Evolutionary conservation across 306 rosid species (phyloP).

Genomic region (Lathyrus aphaca): DNA sequence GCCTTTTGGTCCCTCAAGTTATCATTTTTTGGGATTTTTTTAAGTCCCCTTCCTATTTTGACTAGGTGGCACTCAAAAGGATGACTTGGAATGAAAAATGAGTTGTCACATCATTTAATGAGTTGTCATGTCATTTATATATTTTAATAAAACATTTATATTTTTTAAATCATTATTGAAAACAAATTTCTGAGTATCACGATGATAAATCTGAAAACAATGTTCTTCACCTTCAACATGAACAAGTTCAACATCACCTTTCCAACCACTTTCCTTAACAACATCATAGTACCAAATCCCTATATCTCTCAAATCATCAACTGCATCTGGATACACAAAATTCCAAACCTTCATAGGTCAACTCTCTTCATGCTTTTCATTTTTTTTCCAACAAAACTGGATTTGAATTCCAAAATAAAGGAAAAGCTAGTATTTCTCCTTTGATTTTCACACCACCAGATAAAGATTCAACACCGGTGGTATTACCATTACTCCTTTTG

Average conservation of each 20-base stretch:
- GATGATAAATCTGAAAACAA: slow-evolving; percentile 44
- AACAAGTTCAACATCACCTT: slow-evolving; percentile 49
- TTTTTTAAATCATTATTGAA: no score
- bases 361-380: slow-evolving; percentile 36
- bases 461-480: slow-evolving; percentile 31
- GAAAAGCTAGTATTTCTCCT: slow-evolving; percentile 42
- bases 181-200: slow-evolving; percentile 42
- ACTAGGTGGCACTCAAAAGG: no score
- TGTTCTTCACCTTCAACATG: slow-evolving; percentile 50
- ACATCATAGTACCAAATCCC: slow-evolving; percentile 47
- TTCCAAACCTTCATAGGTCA: slow-evolving; percentile 38
- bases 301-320: slow-evolving; percentile 50
- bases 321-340: slow-evolving; percentile 47
- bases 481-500: slow-evolving; percentile 68
- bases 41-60: no score
- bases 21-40: no score
- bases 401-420: slow-evolving; percentile 51
- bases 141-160: no score
- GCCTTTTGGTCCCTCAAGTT: no score
- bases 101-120: no score
- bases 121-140: no score
- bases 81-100: no score
- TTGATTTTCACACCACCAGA: slow-evolving; percentile 39
- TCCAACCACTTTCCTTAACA: slow-evolving; percentile 53
- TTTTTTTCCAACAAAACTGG: slow-evolving; percentile 41